These are phyloP conservation scores for Scleroderma bovista DNA, from an alignment of 768 basidiomycete genomes.

Conservation along the genomic window DNA sequence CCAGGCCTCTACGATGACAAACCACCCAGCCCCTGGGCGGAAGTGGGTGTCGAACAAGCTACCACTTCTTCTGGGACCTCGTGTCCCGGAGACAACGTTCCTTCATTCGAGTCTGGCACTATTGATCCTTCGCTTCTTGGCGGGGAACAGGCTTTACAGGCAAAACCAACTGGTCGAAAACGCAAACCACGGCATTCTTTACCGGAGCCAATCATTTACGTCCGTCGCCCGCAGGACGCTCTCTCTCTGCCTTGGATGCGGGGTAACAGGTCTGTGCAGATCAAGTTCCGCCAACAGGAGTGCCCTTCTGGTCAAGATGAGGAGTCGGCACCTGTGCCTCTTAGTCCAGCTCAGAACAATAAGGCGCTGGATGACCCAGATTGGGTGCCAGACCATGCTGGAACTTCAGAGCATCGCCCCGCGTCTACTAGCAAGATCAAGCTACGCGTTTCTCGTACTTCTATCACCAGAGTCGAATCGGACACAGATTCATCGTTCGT, in stretches of 20 bases:
- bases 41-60: not conserved
- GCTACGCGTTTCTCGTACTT: conserved; percentile 3
- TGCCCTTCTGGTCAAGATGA: not conserved
- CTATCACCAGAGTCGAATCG: not conserved
- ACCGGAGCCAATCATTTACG: conserved; percentile 23
- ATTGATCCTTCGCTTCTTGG: conserved; percentile 29
- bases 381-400: not conserved
- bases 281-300: conserved; percentile 24
- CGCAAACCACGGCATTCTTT: conserved; percentile 9
- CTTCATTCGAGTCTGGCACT: conserved; percentile 8
- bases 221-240: conserved; percentile 24
- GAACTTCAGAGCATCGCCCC: not conserved
- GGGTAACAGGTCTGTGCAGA: conserved; percentile 22
- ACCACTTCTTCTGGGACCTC: not conserved
- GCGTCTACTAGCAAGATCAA: conserved; percentile 6
- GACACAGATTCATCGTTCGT: conserved; percentile 9
- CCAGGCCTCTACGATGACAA: conserved; percentile 1
- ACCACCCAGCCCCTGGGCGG: conserved; percentile 5
- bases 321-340: not conserved
- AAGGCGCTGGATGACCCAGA: not conserved
- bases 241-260: conserved; percentile 14
- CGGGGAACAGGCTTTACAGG: conserved; percentile 3
- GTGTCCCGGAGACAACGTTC: not conserved
- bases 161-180: not conserved
- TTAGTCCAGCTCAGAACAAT: not conserved